Evolutionary conservation across 228 moss, liverwort and hornwort genomes (phyloP), one percentile per base, ranked within the genome.

Genomic region (Sphagnum fallax): DNA sequence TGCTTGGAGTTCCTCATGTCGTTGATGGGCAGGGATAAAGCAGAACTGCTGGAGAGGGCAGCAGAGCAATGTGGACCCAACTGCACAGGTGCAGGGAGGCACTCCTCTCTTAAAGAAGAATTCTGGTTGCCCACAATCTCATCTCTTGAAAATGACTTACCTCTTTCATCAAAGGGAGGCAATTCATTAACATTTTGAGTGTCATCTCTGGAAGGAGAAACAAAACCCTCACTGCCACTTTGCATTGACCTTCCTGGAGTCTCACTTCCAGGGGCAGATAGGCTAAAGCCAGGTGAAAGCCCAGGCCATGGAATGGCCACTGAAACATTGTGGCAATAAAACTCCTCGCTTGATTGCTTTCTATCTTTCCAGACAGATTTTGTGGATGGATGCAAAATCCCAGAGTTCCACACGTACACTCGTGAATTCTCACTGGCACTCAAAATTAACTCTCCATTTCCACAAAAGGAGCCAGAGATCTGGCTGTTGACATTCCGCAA

Each of bases 381-480:
- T 49, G 82, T 64, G 66, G 84, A 79, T 52, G 77, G 75, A 4
- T 80, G 76, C 62, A 70, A 76, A 61, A 80, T 87, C 52, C 85
- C 82, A 47, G 88, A 87, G 73, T 81, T 93, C 97, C 97, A 97
- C 58, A 97, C 69, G 67, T 85, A 84, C 64, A 97, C 90, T 32
- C 91, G 79, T 5, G 97, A 97, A 75, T 97, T 91, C 65, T 97
- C 97, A 76, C 97, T 97, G 8, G 93, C 91, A 75, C 97, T 93
- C 65, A 97, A 78, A 69, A 97, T 91, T 32, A 86, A 91, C 70
- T 91, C 89, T 69, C 93, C 97, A 11, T 85, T 85, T 70, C 76
- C 74, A 63, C 81, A 93, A 50, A 93, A 97, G 4, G 91, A 83
- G 7, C 93, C 97, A 50, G 97, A 91, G 62, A 90, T 93, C 79